Percentiles rank a stretch among this genome's conserved stretches.
Conservation (phyloP, 1,284 basidiomycete genomes). For the Fomitopsis palustris region DNA sequence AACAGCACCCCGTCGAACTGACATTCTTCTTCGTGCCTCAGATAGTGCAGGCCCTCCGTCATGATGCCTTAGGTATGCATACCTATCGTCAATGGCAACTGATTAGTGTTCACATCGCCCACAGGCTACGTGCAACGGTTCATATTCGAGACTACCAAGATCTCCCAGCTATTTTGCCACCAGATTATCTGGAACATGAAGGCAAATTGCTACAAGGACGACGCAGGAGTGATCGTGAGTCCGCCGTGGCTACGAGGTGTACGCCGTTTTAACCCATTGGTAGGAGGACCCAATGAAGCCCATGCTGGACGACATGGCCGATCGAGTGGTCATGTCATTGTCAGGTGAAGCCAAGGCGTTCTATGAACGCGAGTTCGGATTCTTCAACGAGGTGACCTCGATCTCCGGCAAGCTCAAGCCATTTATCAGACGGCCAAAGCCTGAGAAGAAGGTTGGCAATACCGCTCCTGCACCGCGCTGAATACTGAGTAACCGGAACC, state of each 20-base stretch:
- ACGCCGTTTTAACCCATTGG: neutral
- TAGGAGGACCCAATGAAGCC: conserved; percentile 97
- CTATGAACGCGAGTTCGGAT: conserved; percentile 93
- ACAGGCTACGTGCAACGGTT: conserved; percentile 92
- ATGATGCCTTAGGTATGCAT: conserved; percentile 74
- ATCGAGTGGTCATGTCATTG: conserved; percentile 79
- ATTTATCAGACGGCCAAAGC: conserved; percentile 93
- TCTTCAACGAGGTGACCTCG: conserved; percentile 95
- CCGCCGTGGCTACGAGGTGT: neutral
- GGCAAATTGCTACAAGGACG: conserved; percentile 95
- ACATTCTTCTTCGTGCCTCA: conserved; percentile 99
- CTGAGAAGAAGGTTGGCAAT: conserved; percentile 85
- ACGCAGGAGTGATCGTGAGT: conserved; percentile 77
- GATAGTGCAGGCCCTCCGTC: conserved; percentile 92
- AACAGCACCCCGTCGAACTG: conserved; percentile 91
- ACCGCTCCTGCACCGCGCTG: neutral
- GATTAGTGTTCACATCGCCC: neutral
- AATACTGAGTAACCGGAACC: neutral
- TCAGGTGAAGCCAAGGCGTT: conserved; percentile 91
- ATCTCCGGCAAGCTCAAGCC: conserved; percentile 99
- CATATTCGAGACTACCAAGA: conserved; percentile 96
- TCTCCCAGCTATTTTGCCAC: conserved; percentile 98
- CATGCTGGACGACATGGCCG: conserved; percentile 83
- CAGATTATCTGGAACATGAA: conserved; percentile 99
- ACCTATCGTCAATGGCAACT: neutral